Evolutionary conservation across 2,329 filamentous ascomycete species (phyloP).

Genomic region (Cladorrhinum sp.): DNA sequence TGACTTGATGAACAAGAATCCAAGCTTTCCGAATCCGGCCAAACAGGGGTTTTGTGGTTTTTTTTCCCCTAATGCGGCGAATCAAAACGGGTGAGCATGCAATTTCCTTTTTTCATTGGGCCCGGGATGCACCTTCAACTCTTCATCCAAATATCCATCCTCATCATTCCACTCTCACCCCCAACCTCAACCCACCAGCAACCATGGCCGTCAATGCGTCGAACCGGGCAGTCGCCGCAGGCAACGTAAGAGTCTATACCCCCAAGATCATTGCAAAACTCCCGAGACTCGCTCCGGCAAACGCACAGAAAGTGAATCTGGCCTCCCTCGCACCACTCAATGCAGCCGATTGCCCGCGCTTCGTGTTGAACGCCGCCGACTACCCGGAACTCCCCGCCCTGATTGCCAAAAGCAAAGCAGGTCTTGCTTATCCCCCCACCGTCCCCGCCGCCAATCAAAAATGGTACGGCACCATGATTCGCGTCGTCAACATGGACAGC

Average conservation of each 20-base stretch:
- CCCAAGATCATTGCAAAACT: neutral
- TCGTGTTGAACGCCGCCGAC: neutral
- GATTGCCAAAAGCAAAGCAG: neutral
- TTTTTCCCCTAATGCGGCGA: neutral
- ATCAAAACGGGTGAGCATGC: neutral
- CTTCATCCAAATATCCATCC: too few relatives aligned
- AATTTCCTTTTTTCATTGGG: too few relatives aligned
- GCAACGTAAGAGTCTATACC: neutral
- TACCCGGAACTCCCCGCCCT: neutral
- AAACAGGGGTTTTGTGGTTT: neutral
- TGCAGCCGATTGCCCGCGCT: neutral
- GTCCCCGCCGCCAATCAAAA: neutral
- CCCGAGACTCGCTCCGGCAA: neutral
- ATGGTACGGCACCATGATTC: neutral
- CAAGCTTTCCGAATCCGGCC: neutral
- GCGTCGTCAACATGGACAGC: neutral
- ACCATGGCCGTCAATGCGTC: neutral
- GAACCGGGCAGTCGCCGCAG: neutral
- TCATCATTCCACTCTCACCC: neutral
- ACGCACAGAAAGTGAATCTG: neutral
- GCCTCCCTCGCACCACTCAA: neutral
- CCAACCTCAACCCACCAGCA: neutral
- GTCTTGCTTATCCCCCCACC: neutral
- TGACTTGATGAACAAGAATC: too few relatives aligned
- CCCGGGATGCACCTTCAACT: too few relatives aligned